Evolutionary conservation across 2,329 filamentous ascomycete genomes (phyloP).

Genomic region (Diplodia mutila): DNA sequence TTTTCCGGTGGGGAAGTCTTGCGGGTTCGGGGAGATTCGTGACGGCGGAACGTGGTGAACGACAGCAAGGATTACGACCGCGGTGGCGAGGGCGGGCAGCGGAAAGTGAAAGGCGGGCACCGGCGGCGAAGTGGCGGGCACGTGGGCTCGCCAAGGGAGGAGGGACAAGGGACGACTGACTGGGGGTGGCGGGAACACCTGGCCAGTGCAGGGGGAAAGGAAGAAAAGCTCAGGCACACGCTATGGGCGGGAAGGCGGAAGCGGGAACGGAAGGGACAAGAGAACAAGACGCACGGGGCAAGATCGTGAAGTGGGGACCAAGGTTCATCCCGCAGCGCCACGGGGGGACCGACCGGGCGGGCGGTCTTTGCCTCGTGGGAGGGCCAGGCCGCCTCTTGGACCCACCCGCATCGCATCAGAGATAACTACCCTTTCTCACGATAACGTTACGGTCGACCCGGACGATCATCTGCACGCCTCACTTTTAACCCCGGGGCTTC

Average conservation of each 20-base stretch:
- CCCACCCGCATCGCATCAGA: not conserved
- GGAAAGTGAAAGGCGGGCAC: not conserved
- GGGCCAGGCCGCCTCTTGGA: not conserved
- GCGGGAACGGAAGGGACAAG: constrained; percentile 1
- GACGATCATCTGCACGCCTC: constrained; percentile 6
- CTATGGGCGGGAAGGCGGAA: not conserved
- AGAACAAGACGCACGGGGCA: constrained; percentile 19
- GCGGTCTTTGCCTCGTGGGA: not conserved
- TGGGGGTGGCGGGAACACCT: constrained; percentile 1
- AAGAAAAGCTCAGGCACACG: not conserved
- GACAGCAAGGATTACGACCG: not conserved
- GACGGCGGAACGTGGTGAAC: not conserved
- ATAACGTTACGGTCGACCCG: constrained; percentile 4
- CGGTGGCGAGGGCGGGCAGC: not conserved
- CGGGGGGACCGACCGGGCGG: not conserved
- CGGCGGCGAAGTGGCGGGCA: not conserved
- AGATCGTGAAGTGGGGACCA: constrained; percentile 25
- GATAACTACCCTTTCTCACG: not conserved
- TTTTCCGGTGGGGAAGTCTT: not conserved
- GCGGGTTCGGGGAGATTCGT: not conserved
- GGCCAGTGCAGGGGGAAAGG: constrained; percentile 1
- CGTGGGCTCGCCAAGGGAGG: not conserved
- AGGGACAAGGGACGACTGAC: not conserved
- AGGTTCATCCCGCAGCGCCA: constrained; percentile 20
- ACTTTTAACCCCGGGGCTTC: constrained; percentile 1